These are phyloP conservation scores for Elongisporangium undulatum DNA, from an alignment of 352 stramenopile species.

Conservation along the genomic window DNA sequence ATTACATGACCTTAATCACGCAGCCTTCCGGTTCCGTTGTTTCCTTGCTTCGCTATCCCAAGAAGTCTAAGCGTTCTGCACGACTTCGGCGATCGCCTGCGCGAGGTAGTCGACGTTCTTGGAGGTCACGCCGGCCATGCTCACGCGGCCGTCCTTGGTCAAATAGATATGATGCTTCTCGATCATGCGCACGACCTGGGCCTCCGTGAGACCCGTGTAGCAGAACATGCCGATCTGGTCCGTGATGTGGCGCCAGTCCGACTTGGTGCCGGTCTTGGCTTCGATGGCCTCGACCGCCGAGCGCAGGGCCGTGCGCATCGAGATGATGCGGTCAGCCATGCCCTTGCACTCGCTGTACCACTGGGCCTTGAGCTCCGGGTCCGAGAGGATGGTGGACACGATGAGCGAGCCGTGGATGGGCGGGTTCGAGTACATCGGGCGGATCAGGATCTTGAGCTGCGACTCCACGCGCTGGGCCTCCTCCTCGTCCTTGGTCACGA, in stretches of 20 bases:
- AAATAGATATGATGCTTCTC: conserved; percentile 98
- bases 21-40: not conserved
- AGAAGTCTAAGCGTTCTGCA: conserved; percentile 65
- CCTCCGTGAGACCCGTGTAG: conserved; percentile 95
- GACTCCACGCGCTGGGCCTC: conserved; percentile 95
- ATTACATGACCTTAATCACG: not conserved
- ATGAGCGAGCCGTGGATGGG: conserved; percentile 98
- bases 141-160: conserved; percentile 97
- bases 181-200: conserved; percentile 93
- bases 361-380: conserved; percentile 90
- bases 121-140: conserved; percentile 95
- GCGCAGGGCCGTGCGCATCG: conserved; percentile 89
- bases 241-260: conserved; percentile 97
- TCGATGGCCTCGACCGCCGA: conserved; percentile 81
- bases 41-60: not conserved
- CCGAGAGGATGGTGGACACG: conserved; percentile 95
- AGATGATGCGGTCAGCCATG: conserved; percentile 95
- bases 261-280: conserved; percentile 66
- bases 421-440: conserved; percentile 99
- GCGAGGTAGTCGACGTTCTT: conserved; percentile 98
- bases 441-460: conserved; percentile 99
- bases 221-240: conserved; percentile 99
- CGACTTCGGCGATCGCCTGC: conserved; percentile 92
- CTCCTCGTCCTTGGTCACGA: conserved; percentile 92
- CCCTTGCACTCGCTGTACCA: conserved; percentile 94